Evolutionary conservation across 2,329 filamentous ascomycete genomes (phyloP).

Genomic region (Epichloe bromicola): DNA sequence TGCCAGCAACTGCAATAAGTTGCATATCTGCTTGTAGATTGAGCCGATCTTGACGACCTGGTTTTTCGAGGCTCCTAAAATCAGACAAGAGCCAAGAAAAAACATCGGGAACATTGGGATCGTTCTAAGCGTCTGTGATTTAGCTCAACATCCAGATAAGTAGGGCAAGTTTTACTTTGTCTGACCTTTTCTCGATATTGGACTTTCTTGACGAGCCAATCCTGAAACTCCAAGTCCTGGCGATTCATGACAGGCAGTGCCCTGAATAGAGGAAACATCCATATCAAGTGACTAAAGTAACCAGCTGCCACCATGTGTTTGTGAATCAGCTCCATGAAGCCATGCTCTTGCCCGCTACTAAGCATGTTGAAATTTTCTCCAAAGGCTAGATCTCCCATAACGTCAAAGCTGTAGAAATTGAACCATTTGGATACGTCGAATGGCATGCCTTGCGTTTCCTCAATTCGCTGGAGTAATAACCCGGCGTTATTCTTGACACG

Average conservation of each 20-base stretch:
- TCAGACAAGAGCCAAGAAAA: conserved; percentile 20
- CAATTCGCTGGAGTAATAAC: conserved; percentile 7
- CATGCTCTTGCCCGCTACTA: conserved; percentile 13
- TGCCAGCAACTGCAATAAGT: conserved; percentile 20
- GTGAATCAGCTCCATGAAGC: conserved; percentile 15
- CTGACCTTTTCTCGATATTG: neutral
- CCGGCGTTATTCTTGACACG: conserved; percentile 8
- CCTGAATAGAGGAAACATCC: conserved; percentile 9
- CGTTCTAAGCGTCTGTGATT: neutral
- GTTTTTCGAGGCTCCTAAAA: conserved; percentile 9
- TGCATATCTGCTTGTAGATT: conserved; percentile 17
- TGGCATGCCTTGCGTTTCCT: conserved; percentile 9
- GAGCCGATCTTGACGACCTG: conserved; percentile 10
- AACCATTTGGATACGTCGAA: conserved; percentile 21
- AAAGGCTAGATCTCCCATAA: conserved; percentile 30
- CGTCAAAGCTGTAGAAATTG: conserved; percentile 24
- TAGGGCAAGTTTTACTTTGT: neutral
- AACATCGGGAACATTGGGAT: conserved; percentile 17
- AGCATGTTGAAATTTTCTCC: conserved; percentile 24
- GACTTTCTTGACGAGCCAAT: conserved; percentile 6
- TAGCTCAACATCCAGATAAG: too few relatives aligned
- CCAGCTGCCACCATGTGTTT: conserved; percentile 12
- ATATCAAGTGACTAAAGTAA: conserved; percentile 13
- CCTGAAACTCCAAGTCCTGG: conserved; percentile 9
- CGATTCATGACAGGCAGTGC: conserved; percentile 11